These are phyloP conservation scores for Thalassiosira gravida DNA, from an alignment of 352 stramenopile species.

Conservation along the genomic window DNA sequence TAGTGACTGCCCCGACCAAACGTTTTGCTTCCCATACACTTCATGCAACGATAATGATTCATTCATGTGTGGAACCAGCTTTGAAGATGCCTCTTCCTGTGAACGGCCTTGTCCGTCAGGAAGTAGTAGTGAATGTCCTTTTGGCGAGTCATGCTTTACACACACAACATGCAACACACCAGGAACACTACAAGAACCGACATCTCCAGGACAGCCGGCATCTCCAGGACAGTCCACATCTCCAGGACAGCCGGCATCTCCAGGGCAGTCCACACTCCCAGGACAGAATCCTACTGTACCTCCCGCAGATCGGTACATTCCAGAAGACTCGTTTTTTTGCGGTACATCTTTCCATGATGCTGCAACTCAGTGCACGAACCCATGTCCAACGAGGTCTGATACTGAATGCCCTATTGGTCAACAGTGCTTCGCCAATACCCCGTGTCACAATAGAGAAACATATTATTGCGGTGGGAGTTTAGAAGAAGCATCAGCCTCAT, in stretches of 20 bases:
- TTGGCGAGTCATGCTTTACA: conserved; percentile 28
- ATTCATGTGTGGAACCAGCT: conserved; percentile 64
- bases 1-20: conserved; percentile 42
- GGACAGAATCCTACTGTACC: neutral
- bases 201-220: neutral
- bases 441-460: conserved; percentile 46
- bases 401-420: conserved; percentile 40
- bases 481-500: conserved; percentile 40
- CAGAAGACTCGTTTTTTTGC: conserved; percentile 48
- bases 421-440: conserved; percentile 44
- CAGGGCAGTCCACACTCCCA: neutral
- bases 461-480: conserved; percentile 44
- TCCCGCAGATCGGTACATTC: conserved; percentile 17
- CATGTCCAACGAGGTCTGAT: conserved; percentile 42
- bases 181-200: conserved; percentile 6
- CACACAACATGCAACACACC: conserved; percentile 31
- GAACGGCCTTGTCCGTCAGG: conserved; percentile 43
- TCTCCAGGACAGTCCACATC: neutral
- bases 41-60: conserved; percentile 48
- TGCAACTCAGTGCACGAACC: conserved; percentile 36
- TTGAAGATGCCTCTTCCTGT: conserved; percentile 56
- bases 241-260: neutral
- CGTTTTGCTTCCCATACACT: conserved; percentile 63
- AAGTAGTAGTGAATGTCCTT: conserved; percentile 31
- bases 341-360: conserved; percentile 49